Base-by-base conservation (phyloP, 192 early-diverging fungal species). In the Neocallimastix lanati region DNA sequence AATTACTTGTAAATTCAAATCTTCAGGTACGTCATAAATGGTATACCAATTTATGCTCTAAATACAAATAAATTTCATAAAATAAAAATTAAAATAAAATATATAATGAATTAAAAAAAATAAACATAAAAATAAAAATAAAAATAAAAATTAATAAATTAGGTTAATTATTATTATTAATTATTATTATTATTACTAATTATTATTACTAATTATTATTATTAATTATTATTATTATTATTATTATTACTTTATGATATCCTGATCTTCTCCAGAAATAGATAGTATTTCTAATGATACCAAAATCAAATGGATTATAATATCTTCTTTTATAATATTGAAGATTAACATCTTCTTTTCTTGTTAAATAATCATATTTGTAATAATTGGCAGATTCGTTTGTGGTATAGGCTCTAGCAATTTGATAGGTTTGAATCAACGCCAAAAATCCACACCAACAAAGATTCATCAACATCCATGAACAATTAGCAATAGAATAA, bases 331-430 rank as follows among this genome's bases (percentile, higher is more conserved):
- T 78, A 78, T 87, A 89, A 14, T 81, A 78, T 13, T 86, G 87
- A 78, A 78, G 50, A 35, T 78, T 1, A 37, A 78, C 25, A n/a
- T 37, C 50, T 27, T 78, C 77, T n/a, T 29, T 40, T 83, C 38
- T 36, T 37, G 79, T 84, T 13, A 78, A 76, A 14, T 83, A 82
- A 76, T 77, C 79, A 21, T 29, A 94, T 77, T 93, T 88, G 78
- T 93, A 92, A 58, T 87, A 92, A 76, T 96, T 99, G 76, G 92
- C 89, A 28, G 89, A 82, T 85, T 99, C 97, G 83, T 97, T 97
- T 27, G 97, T 98, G 0, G 97, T 99, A 80, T 88, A 86, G 15
- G 87, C 92, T 18, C 87, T 81, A 15, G 91, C 85, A 29, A 99
- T 88, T 83, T 96, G 96, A 83, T 87, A 91, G 7, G 87, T 79